Evolutionary conservation across 768 basidiomycete genomes (phyloP).

Genomic region (Filobasidium floriforme): DNA sequence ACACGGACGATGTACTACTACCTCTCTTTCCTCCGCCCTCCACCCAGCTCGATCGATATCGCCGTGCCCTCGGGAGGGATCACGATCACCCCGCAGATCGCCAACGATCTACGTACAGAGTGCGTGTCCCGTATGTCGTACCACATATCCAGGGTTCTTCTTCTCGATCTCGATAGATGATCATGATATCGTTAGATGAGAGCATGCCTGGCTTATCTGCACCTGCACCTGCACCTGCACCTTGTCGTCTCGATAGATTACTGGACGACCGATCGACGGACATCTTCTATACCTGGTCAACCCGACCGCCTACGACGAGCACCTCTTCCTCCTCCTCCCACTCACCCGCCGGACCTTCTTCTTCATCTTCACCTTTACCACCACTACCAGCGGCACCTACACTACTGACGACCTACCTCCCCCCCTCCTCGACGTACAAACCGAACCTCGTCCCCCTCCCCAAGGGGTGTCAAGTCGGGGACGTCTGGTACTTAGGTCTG

Average conservation of each 20-base stretch:
- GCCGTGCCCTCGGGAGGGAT: constrained; percentile 43
- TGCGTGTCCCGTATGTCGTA: too few relatives aligned
- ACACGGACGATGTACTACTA: constrained; percentile 66
- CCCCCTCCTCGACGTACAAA: background rate
- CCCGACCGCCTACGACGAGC: background rate
- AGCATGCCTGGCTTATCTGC: too few relatives aligned
- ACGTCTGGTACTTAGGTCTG: constrained; percentile 62
- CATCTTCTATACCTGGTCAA: background rate
- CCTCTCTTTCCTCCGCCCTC: constrained; percentile 80
- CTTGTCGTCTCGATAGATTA: background rate
- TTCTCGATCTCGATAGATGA: too few relatives aligned
- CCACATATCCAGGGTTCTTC: too few relatives aligned
- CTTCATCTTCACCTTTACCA: background rate
- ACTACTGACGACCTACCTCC: background rate
- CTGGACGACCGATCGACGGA: background rate
- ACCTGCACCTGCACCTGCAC: constrained; percentile 3
- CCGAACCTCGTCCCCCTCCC: background rate
- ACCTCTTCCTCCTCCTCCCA: background rate
- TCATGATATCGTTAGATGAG: too few relatives aligned
- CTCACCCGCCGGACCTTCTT: background rate
- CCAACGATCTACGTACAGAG: constrained; percentile 85
- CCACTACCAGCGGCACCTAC: background rate
- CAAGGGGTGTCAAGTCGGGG: constrained; percentile 44
- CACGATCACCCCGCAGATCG: constrained; percentile 70
- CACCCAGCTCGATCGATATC: constrained; percentile 52